Conservation (phyloP, 495 filamentous ascomycete genomes). For the Talaromyces liani region DNA sequence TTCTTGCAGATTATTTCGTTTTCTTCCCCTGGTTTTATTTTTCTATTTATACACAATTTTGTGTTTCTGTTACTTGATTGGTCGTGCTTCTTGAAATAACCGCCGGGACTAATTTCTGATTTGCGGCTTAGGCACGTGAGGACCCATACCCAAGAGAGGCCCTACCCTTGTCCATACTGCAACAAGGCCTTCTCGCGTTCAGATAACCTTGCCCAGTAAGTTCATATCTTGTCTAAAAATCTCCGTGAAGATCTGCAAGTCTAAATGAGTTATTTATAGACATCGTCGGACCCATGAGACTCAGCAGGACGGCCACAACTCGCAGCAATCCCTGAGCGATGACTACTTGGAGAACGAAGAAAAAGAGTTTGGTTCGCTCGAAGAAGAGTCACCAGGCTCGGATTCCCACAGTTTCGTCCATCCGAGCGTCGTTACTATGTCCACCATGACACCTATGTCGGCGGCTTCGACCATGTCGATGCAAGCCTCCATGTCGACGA, state of each 20-base stretch:
- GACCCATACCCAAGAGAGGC: conserved; percentile 98
- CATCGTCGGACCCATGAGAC: conserved; percentile 95
- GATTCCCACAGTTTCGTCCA: conserved; percentile 20
- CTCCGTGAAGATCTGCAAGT: conserved; percentile 24
- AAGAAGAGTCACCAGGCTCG: conserved; percentile 60
- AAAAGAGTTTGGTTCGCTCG: conserved; percentile 66
- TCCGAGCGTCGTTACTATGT: conserved; percentile 26
- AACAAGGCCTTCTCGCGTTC: conserved; percentile 97
- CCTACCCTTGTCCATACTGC: conserved; percentile 94
- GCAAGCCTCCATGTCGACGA: conserved; percentile 19
- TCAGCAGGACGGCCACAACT: conserved; percentile 56
- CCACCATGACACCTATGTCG: conserved; percentile 34
- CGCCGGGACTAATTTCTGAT: conserved; percentile 46
- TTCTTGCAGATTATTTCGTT: background rate
- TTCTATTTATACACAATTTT: conserved; percentile 5
- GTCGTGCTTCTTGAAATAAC: conserved; percentile 40
- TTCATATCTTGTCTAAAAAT: background rate
- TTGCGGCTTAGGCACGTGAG: conserved; percentile 77
- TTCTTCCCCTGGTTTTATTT: background rate
- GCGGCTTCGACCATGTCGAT: conserved; percentile 23
- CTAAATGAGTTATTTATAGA: conserved; percentile 33
- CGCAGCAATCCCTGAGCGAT: conserved; percentile 48
- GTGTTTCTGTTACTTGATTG: conserved; percentile 4
- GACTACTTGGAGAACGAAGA: conserved; percentile 71
- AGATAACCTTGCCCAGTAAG: conserved; percentile 97